These are phyloP conservation scores for Coccomyxa sp. DNA, from an alignment of 139 green algal species.

Conservation along the genomic window DNA sequence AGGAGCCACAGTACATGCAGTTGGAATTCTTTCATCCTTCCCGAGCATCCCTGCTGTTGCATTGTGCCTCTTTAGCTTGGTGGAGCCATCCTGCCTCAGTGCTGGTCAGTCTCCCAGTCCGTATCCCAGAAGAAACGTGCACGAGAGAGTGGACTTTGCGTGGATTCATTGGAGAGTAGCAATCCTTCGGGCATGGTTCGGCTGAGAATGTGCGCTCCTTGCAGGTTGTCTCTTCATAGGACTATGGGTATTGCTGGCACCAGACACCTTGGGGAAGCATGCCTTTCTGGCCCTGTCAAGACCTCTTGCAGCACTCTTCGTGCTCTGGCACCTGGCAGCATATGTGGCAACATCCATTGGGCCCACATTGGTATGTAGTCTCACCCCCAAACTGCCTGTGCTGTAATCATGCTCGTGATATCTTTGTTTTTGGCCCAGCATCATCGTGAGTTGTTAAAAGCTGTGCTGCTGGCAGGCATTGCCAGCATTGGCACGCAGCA, in stretches of 20 bases:
- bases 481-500: not conserved
- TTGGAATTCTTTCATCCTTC: constrained; percentile 6
- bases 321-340: constrained; percentile 18
- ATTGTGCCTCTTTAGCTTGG: constrained; percentile 2
- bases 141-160: not conserved
- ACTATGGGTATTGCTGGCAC: constrained; percentile 11
- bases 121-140: not conserved
- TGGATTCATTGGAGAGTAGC: no score
- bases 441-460: not conserved
- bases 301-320: not conserved
- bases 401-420: no score
- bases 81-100: constrained; percentile 15
- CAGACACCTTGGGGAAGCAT: not conserved
- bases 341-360: constrained; percentile 19
- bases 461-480: not conserved
- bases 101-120: constrained; percentile 5
- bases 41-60: constrained; percentile 8
- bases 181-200: no score
- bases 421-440: no score
- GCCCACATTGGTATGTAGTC: not conserved
- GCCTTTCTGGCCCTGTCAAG: not conserved
- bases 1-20: constrained; percentile 3
- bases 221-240: constrained; percentile 22
- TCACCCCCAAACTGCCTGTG: not conserved
- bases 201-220: not conserved